Evolutionary conservation across 768 basidiomycete species (phyloP), one percentile per base, ranked within the genome.

Genomic region (Auriscalpium microsporum): DNA sequence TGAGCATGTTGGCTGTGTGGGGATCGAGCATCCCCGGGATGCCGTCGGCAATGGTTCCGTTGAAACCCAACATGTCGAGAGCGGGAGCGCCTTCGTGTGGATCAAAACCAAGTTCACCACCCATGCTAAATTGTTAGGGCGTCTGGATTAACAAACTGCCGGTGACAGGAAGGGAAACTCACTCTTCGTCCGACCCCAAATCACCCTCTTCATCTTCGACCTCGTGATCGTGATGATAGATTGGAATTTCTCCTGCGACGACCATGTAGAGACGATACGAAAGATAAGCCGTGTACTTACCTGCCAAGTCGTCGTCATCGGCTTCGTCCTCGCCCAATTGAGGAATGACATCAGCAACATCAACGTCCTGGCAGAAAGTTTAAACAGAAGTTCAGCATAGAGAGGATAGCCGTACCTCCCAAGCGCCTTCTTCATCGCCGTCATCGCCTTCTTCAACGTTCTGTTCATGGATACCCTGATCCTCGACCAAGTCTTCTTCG

Each of bases 121-220:
- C 66, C 38, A 63, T 67, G 36, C 70, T 72, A 54, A 40, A 52
- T n/a, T n/a, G n/a, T n/a, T 16, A 33, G 50, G 21, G 51, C 9
- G 53, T 56, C 7, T 44, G 37, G 11, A 59, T 52, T 57, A n/a
- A 56, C 21, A 14, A 52, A 13, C 35, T 19, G 36, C 16, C 14
- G 21, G 13, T 33, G n/a, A 53, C 19, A 47, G 4, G 34, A 36
- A 33, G 54, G 23, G 69, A 61, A 4, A 66, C 75, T 50, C 72
- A 84, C 73, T 84, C 85, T 60, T 84, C 85, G 59, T 84, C 83
- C 10, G 84, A 87, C 45, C 71, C 73, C 67, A 79, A 70, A 56
- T 84, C 86, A 4, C 76, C 81, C 54, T 80, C 79, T 48, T 77
- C 79, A 34, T 80, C 83, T 58, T 81, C 81, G 45, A 80, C 82